Evolutionary conservation across 768 basidiomycete genomes (phyloP).

Genomic region (Piloderma croceum): DNA sequence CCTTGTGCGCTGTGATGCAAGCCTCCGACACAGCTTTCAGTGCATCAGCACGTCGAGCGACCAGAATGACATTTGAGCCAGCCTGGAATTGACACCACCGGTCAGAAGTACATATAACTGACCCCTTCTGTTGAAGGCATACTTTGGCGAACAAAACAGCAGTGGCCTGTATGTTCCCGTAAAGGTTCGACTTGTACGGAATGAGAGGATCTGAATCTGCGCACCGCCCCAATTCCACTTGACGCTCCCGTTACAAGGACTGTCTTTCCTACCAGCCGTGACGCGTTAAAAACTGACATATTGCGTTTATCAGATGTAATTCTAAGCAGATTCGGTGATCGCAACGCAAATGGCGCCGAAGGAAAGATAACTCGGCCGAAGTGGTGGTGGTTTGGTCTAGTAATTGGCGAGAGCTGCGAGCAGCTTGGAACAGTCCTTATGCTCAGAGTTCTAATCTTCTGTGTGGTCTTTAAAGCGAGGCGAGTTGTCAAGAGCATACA

Average conservation of each 20-base stretch:
- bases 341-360: too few relatives aligned
- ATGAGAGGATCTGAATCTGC: constrained; percentile 19
- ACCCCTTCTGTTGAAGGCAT: constrained; percentile 6
- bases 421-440: too few relatives aligned
- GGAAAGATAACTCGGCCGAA: too few relatives aligned
- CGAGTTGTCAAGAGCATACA: too few relatives aligned
- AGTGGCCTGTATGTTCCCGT: constrained; percentile 68
- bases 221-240: constrained; percentile 83
- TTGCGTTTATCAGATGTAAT: constrained; percentile 10
- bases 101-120: neutral
- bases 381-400: too few relatives aligned
- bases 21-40: constrained; percentile 65
- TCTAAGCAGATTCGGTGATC: too few relatives aligned
- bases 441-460: too few relatives aligned
- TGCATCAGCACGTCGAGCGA: constrained; percentile 72
- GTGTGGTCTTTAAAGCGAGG: too few relatives aligned
- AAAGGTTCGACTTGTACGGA: constrained; percentile 1
- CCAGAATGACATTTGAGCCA: constrained; percentile 82
- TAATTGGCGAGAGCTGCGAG: too few relatives aligned
- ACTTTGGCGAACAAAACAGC: constrained; percentile 89
- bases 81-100: constrained; percentile 39
- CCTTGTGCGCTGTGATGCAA: constrained; percentile 65
- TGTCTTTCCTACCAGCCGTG: constrained; percentile 76
- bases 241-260: constrained; percentile 88
- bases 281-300: constrained; percentile 81